These are phyloP conservation scores for Lodderomyces jiufengensis DNA, from an alignment of 1,139 yeast species.

Conservation along the genomic window DNA sequence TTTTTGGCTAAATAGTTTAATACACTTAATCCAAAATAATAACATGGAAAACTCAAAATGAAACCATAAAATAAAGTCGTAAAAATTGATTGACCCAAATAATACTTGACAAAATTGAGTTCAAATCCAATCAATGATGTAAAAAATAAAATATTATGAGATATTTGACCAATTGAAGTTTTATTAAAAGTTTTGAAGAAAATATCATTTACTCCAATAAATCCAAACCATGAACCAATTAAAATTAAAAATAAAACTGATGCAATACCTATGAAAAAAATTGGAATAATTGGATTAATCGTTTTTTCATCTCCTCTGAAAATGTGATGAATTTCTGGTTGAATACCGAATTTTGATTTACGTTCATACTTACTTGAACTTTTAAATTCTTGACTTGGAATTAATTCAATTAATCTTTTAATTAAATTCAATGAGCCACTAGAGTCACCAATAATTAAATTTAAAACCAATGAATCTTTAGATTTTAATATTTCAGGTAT, in stretches of 20 bases:
- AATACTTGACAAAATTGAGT: conserved; percentile 62
- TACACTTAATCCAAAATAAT: conserved; percentile 69
- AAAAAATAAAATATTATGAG: conserved; percentile 47
- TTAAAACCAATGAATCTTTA: conserved; percentile 29
- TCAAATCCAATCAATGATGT: conserved; percentile 57
- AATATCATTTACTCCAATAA: conserved; percentile 44
- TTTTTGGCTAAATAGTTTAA: conserved; percentile 31
- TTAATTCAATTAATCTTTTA: conserved; percentile 30
- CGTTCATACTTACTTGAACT: conserved; percentile 26
- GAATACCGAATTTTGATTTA: conserved; percentile 39
- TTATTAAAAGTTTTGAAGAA: conserved; percentile 29
- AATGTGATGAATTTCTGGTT: conserved; percentile 68
- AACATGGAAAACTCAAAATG: conserved; percentile 51
- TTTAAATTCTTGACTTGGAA: conserved; percentile 30
- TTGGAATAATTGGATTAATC: conserved; percentile 53
- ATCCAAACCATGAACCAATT: conserved; percentile 44
- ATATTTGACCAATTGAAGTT: conserved; percentile 23
- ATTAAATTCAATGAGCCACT: conserved; percentile 22
- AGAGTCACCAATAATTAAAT: conserved; percentile 32
- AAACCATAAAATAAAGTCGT: conserved; percentile 55
- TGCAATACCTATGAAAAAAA: conserved; percentile 47
- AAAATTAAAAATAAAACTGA: conserved; percentile 41
- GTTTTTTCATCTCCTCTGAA: conserved; percentile 58
- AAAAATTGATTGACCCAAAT: conserved; percentile 68
- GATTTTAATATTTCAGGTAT: conserved; percentile 39